phyloP scores from a whole-genome alignment of 208 protist genomes.

The Willaertia magna region DNA sequence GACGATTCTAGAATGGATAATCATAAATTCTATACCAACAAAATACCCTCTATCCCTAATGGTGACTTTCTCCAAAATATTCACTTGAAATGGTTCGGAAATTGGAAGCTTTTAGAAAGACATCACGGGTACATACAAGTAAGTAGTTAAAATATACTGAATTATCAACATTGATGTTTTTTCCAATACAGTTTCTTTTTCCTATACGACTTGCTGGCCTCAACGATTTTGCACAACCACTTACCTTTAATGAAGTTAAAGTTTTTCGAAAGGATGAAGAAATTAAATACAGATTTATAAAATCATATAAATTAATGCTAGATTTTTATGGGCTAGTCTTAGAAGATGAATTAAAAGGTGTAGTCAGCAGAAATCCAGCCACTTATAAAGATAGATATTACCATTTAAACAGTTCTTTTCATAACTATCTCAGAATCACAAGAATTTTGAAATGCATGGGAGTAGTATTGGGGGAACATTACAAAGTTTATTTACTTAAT shows the following conservation, averaged over 20 bases:
- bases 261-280: slow-evolving; percentile 34
- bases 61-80: slow-evolving; percentile 41
- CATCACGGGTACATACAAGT: slow-evolving; percentile 56
- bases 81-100: slow-evolving; percentile 27
- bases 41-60: slow-evolving; percentile 13
- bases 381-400: slow-evolving; percentile 24
- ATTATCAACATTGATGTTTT: too few relatives aligned
- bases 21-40: slow-evolving; percentile 26
- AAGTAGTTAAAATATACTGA: too few relatives aligned
- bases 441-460: slow-evolving; percentile 54
- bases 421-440: slow-evolving; percentile 56
- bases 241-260: slow-evolving; percentile 38
- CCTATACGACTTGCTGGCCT: slow-evolving; percentile 50
- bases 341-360: slow-evolving; percentile 19
- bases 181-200: too few relatives aligned
- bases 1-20: slow-evolving; percentile 20
- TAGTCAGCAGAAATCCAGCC: not conserved
- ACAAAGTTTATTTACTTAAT: slow-evolving; percentile 45
- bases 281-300: slow-evolving; percentile 35
- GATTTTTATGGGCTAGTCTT: slow-evolving; percentile 54
- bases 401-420: slow-evolving; percentile 34
- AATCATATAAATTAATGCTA: slow-evolving; percentile 48
- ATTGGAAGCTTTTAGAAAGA: slow-evolving; percentile 38
- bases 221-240: slow-evolving; percentile 46
- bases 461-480: slow-evolving; percentile 44